A percentile compares a stretch with the other conserved stretches of the same genome.
Conservation (phyloP, 148 eudicot genomes). For the Rheum nobile region DNA sequence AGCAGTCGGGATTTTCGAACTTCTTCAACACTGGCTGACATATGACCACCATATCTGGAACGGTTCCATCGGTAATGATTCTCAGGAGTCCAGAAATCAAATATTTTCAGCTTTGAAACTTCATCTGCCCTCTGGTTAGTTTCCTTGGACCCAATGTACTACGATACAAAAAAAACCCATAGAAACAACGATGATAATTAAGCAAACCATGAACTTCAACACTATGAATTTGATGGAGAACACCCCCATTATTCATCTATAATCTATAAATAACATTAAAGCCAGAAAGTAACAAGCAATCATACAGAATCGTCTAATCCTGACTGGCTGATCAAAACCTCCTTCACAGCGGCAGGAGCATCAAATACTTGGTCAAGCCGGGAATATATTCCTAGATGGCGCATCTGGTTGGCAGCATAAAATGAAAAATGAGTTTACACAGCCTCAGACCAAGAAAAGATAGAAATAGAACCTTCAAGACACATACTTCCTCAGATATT, state of each 20-base stretch:
- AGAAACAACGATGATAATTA: neutral
- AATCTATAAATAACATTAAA: neutral
- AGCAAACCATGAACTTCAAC: neutral
- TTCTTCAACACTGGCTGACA: conserved; percentile 64
- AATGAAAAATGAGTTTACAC: neutral
- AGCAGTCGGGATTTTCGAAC: conserved; percentile 55
- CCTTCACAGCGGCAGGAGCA: conserved; percentile 86
- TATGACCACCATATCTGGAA: conserved; percentile 80
- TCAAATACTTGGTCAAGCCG: conserved; percentile 95
- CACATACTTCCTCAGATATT: conserved; percentile 52
- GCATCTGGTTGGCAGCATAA: conserved; percentile 43
- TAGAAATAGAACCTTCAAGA: neutral
- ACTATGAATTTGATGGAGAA: neutral
- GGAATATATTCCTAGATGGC: conserved; percentile 52
- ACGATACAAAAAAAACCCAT: conserved; percentile 6
- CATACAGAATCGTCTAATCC: conserved; percentile 65
- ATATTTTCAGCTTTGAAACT: conserved; percentile 45
- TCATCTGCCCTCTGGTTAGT: conserved; percentile 71
- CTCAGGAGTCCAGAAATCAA: conserved; percentile 90
- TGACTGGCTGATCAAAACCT: conserved; percentile 59
- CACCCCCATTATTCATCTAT: neutral
- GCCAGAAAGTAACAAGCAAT: conserved; percentile 10
- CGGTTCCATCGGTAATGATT: conserved; percentile 72
- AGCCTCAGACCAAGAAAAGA: neutral
- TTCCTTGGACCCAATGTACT: conserved; percentile 80